Evolutionary conservation across 1,284 basidiomycete genomes (phyloP).

Genomic region (Ceratobasidium sp.): DNA sequence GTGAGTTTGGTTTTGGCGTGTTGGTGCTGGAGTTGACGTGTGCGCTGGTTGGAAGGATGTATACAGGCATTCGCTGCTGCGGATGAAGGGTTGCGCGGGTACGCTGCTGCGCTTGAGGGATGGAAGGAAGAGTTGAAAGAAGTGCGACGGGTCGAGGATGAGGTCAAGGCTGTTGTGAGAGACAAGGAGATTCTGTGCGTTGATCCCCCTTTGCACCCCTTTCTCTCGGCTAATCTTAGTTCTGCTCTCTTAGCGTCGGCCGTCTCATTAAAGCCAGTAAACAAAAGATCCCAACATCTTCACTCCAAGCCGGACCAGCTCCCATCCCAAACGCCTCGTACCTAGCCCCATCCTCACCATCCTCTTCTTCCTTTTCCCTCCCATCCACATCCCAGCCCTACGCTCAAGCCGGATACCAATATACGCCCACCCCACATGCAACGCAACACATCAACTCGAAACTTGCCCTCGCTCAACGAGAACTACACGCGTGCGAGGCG

Average conservation of each 20-base stretch:
- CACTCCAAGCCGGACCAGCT: slow-evolving; percentile 44
- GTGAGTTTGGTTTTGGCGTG: slow-evolving; percentile 61
- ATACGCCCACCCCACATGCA: slow-evolving; percentile 44
- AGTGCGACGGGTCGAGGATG: slow-evolving; percentile 71
- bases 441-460: slow-evolving; percentile 60
- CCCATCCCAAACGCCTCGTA: slow-evolving; percentile 60
- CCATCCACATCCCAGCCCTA: slow-evolving; percentile 49
- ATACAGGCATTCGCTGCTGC: slow-evolving; percentile 67
- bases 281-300: slow-evolving; percentile 48
- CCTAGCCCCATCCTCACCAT: slow-evolving; percentile 59
- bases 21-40: not conserved
- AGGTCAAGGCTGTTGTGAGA: slow-evolving; percentile 73
- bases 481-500: slow-evolving; percentile 81
- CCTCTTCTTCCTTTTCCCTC: slow-evolving; percentile 58
- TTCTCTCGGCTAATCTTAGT: not conserved
- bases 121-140: slow-evolving; percentile 73
- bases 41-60: slow-evolving; percentile 18
- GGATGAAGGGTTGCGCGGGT: slow-evolving; percentile 75
- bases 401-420: not conserved
- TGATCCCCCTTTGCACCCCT: not conserved
- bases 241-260: slow-evolving; percentile 66
- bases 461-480: slow-evolving; percentile 74
- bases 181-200: slow-evolving; percentile 84
- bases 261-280: slow-evolving; percentile 82
- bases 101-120: slow-evolving; percentile 70